A percentile compares a stretch with the other conserved stretches of the same genome.
These are phyloP conservation scores for Delitschia confertaspora DNA, from an alignment of 495 filamentous ascomycete species.

Conservation along the genomic window DNA sequence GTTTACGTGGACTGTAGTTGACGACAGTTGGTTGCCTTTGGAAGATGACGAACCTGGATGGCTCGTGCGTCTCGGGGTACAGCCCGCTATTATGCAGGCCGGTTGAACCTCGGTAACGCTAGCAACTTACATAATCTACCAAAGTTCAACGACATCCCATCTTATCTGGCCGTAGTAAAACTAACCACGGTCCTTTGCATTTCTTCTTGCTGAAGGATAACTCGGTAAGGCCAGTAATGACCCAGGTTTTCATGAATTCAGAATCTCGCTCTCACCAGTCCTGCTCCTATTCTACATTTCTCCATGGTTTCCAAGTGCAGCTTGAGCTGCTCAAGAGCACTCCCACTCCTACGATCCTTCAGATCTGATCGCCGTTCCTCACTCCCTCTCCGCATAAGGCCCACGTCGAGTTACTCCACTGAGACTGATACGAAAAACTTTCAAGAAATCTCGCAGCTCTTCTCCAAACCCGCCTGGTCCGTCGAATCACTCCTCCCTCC, in stretches of 20 bases:
- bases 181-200: background rate
- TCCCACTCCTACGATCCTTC: too few species aligned
- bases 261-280: too few species aligned
- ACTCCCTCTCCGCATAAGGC: too few species aligned
- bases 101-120: conserved; percentile 16
- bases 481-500: conserved; percentile 65
- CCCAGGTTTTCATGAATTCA: too few species aligned
- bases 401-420: background rate
- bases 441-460: conserved; percentile 45
- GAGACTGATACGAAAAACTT: background rate
- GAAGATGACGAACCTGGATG: conserved; percentile 22
- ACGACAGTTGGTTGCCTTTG: conserved; percentile 16
- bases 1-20: too few species aligned
- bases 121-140: conserved; percentile 13
- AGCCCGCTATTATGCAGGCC: conserved; percentile 5
- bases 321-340: background rate
- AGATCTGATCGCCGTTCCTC: background rate
- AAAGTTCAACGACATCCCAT: conserved; percentile 18
- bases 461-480: conserved; percentile 75
- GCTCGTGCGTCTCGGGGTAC: conserved; percentile 2
- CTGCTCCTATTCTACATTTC: too few species aligned
- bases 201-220: conserved; percentile 2
- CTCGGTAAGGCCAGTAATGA: too few species aligned
- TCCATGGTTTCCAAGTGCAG: background rate
- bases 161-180: background rate